Conservation (phyloP, 768 basidiomycete species). For the Amylocystis lapponica region DNA sequence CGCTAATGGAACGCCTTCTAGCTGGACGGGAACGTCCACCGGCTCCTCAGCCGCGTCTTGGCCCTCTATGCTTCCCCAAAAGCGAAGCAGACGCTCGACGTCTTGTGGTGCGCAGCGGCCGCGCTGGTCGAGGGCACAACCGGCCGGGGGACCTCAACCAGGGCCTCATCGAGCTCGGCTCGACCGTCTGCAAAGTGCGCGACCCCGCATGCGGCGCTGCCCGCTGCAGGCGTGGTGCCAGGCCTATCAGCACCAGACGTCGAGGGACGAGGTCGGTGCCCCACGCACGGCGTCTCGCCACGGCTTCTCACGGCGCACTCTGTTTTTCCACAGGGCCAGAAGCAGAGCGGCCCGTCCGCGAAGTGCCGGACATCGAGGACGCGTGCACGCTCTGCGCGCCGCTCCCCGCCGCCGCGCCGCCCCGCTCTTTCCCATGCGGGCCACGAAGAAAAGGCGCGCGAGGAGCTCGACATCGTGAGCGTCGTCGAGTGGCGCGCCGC, state of each 20-base stretch:
- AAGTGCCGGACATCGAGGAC: slow-evolving; percentile 68
- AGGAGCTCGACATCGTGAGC: slow-evolving; percentile 81
- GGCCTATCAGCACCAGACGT: slow-evolving; percentile 41
- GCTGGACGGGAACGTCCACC: slow-evolving; percentile 89
- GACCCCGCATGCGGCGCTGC: slow-evolving; percentile 73
- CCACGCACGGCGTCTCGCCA: neutral
- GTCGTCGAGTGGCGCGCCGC: slow-evolving; percentile 72
- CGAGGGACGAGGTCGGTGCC: slow-evolving; percentile 1
- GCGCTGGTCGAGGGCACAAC: slow-evolving; percentile 54
- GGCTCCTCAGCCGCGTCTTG: slow-evolving; percentile 77
- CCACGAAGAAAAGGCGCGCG: slow-evolving; percentile 75
- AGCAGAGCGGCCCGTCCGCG: slow-evolving; percentile 3
- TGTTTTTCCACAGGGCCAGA: too few species aligned
- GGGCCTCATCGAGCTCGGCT: slow-evolving; percentile 91
- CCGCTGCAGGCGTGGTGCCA: slow-evolving; percentile 66
- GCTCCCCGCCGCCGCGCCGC: slow-evolving; percentile 35
- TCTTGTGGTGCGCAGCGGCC: slow-evolving; percentile 78
- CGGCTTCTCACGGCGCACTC: neutral
- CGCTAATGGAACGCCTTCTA: slow-evolving; percentile 33
- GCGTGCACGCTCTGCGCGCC: slow-evolving; percentile 65
- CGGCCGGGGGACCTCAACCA: slow-evolving; percentile 85
- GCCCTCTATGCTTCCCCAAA: slow-evolving; percentile 82
- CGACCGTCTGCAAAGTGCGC: slow-evolving; percentile 85
- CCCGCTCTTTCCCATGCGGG: slow-evolving; percentile 86
- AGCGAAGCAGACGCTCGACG: slow-evolving; percentile 66